Percentiles rank a stretch among this genome's conserved stretches.
Evolutionary conservation across 345 rosid species (phyloP).

Genomic region (Gossypium longicalyx): DNA sequence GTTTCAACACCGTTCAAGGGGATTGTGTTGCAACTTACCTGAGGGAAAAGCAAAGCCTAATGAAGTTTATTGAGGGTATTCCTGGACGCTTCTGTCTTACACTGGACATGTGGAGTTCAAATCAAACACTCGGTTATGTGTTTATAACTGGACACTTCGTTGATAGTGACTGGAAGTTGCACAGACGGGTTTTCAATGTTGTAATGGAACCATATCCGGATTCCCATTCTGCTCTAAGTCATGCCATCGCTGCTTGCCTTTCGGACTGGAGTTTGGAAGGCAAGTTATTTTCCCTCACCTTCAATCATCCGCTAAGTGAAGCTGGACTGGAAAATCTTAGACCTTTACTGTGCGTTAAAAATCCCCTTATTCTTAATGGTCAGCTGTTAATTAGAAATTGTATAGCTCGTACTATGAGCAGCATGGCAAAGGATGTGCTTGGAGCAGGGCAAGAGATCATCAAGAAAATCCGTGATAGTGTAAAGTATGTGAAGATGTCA

Average conservation of each 20-base stretch:
- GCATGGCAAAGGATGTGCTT: conserved; percentile 58
- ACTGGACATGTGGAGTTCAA: conserved; percentile 69
- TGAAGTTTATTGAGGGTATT: conserved; percentile 60
- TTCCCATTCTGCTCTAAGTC: conserved; percentile 62
- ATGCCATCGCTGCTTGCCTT: conserved; percentile 74
- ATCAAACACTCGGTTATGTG: conserved; percentile 62
- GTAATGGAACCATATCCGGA: conserved; percentile 81
- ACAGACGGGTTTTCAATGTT: conserved; percentile 71
- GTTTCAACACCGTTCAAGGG: conserved; percentile 78
- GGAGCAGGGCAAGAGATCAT: conserved; percentile 47
- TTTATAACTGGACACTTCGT: conserved; percentile 75
- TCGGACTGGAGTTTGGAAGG: conserved; percentile 82
- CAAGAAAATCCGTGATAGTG: conserved; percentile 73
- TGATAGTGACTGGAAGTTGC: conserved; percentile 77
- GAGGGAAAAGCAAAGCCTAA: conserved; percentile 70
- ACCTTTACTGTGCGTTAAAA: conserved; percentile 59
- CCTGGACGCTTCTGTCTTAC: conserved; percentile 78
- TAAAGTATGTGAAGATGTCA: conserved; percentile 78
- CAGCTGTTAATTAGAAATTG: conserved; percentile 72
- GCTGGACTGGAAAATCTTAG: conserved; percentile 59
- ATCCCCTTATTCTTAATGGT: conserved; percentile 71
- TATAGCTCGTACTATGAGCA: conserved; percentile 49
- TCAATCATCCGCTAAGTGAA: conserved; percentile 48
- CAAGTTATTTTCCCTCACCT: conserved; percentile 69
- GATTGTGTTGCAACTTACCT: conserved; percentile 85